A percentile compares a stretch with the other conserved stretches of the same genome.
These are phyloP conservation scores for Coelastrella sp. DNA, from an alignment of 139 green algal species.

Conservation along the genomic window DNA sequence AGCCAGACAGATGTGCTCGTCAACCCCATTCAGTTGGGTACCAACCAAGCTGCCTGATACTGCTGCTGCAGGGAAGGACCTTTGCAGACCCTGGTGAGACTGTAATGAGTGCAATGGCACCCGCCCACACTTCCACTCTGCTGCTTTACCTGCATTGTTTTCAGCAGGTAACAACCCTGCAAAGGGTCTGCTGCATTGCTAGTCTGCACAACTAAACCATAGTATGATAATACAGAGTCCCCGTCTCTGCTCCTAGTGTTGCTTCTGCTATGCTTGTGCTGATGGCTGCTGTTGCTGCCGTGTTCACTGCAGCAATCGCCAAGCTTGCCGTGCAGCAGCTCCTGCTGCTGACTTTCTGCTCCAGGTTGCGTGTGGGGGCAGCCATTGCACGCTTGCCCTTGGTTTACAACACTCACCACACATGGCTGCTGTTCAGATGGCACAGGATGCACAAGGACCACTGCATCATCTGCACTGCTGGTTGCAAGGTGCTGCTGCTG, in stretches of 20 bases:
- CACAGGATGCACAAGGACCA: conserved; percentile 30
- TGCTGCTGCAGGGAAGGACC: conserved; percentile 39
- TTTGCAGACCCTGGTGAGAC: conserved; percentile 39
- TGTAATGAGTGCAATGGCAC: conserved; percentile 43
- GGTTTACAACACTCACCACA: not conserved
- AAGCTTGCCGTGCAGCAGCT: conserved; percentile 25
- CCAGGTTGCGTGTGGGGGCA: conserved; percentile 12
- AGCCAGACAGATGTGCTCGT: not conserved
- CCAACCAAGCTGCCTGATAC: conserved; percentile 34
- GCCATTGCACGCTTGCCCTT: not conserved
- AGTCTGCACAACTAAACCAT: conserved; percentile 36
- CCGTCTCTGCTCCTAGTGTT: not conserved
- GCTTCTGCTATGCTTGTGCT: not conserved
- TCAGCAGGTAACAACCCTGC: conserved; percentile 45
- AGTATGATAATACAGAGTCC: not conserved
- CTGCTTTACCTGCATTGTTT: conserved; percentile 39
- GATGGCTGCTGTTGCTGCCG: not conserved
- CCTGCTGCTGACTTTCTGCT: conserved; percentile 5
- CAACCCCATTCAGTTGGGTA: not conserved
- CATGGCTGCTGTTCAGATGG: conserved; percentile 6
- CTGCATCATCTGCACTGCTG: not conserved
- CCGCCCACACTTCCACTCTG: not conserved
- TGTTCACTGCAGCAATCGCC: conserved; percentile 34
- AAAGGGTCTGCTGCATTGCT: not conserved
- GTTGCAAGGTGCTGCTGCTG: not conserved